Evolutionary conservation across 1,284 basidiomycete species (phyloP), one percentile per base, ranked within the genome.

Genomic region (Leccinum proliferum): DNA sequence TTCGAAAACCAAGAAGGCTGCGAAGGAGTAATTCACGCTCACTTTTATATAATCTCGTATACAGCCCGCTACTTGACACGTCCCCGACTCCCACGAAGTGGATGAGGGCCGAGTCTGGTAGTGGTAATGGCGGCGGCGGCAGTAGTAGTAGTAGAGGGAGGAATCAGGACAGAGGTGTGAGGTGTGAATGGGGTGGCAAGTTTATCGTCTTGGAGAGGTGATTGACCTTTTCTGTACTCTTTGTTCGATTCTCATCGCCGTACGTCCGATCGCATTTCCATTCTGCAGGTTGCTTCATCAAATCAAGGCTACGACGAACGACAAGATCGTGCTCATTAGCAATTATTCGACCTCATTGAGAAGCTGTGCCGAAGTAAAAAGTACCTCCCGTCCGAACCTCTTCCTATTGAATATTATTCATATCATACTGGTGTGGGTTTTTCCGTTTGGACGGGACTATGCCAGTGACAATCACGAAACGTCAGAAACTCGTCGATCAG

Each of bases 281-380:
- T 62, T 29, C 64, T 2, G 29, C 46, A 95, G 94, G 68, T 96
- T 98, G 77, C 78, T 98, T 56, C 88, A 93, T 69, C 89, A 90
- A 60, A 89, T 96, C 66, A 81, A 81, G 55, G 88, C 86, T 11
- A 84, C 91, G 66, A 95, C 92, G 18, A 90, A 85, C 65, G 96
- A 99, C 81, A 99, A 99, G 82, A 98, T 99, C 65, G 96, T 99
- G 7, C 80, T 99, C 52, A 98, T 99, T 75, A 96, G 93, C 73
- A 99, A 99, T 76, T 98, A 97, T 69, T 99, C 9, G 96, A 99
- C 74, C 76, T 98, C 12, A 95, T 98, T 70, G 94, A 96, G 77
- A 92, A 90, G 70, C 75, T 97, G 58, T 92, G 93, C 70, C 82
- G 90, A 32, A 83, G 76, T 69, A 95, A 94, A 75, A 91, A 92